Evolutionary conservation across 2,329 filamentous ascomycete species (phyloP).

Genomic region (Fusarium sp.): DNA sequence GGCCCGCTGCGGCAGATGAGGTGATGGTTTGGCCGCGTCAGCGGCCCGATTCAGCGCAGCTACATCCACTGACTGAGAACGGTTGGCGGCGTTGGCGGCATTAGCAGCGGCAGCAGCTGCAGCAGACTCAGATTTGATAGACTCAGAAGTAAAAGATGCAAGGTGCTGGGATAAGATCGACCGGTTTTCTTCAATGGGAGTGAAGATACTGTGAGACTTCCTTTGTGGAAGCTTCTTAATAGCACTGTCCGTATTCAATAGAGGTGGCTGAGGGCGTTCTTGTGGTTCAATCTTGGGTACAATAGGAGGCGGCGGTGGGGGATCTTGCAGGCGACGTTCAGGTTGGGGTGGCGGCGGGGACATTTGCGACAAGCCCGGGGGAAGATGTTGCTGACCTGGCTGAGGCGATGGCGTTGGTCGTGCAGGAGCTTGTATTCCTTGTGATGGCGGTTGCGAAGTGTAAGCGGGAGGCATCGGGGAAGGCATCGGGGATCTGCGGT

Average conservation of each 20-base stretch:
- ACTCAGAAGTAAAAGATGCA: slow-evolving; percentile 72
- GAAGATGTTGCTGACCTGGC: slow-evolving; percentile 65
- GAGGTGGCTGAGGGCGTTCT: slow-evolving; percentile 60
- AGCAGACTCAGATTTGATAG: slow-evolving; percentile 54
- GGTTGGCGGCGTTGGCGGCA: slow-evolving; percentile 52
- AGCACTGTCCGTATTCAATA: slow-evolving; percentile 64
- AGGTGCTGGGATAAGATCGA: slow-evolving; percentile 90
- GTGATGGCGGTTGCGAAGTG: slow-evolving; percentile 68
- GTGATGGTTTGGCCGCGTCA: slow-evolving; percentile 66
- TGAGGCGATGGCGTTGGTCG: slow-evolving; percentile 71
- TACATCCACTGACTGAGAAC: slow-evolving; percentile 75
- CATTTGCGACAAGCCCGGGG: slow-evolving; percentile 62
- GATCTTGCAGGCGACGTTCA: slow-evolving; percentile 62
- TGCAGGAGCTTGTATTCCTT: slow-evolving; percentile 59
- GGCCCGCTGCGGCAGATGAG: slow-evolving; percentile 65
- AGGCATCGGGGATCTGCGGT: slow-evolving; percentile 65
- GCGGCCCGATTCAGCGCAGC: slow-evolving; percentile 66
- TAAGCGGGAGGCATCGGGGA: slow-evolving; percentile 77
- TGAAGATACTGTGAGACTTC: slow-evolving; percentile 94
- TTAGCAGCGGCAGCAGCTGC: slow-evolving; percentile 47
- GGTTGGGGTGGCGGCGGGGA: slow-evolving; percentile 66
- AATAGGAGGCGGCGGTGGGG: slow-evolving; percentile 65
- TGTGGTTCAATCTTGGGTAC: slow-evolving; percentile 64
- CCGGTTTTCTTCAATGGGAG: slow-evolving; percentile 92
- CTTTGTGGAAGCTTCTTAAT: slow-evolving; percentile 77